These are phyloP conservation scores for Penicillium mononematosum DNA, from an alignment of 495 filamentous ascomycete genomes.

Conservation along the genomic window DNA sequence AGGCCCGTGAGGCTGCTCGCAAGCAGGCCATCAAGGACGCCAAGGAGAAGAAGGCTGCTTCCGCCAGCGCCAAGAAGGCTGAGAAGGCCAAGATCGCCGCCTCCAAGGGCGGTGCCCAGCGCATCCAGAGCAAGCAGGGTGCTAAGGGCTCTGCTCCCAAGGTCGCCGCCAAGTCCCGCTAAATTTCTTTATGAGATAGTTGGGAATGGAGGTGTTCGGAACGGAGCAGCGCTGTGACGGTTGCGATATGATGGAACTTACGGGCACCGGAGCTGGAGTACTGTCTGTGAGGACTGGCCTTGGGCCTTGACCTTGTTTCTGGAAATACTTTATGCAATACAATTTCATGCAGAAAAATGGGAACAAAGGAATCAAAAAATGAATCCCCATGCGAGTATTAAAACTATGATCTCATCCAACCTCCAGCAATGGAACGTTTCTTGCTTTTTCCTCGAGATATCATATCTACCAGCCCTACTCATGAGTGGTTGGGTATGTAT, in stretches of 20 bases:
- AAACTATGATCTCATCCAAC: conserved; percentile 4
- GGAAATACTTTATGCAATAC: conserved; percentile 32
- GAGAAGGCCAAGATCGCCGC: conserved; percentile 97
- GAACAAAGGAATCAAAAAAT: conserved; percentile 30
- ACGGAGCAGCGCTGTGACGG: conserved; percentile 22
- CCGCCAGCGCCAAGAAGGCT: conserved; percentile 90
- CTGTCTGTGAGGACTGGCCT: conserved; percentile 29
- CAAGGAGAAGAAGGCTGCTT: conserved; percentile 94
- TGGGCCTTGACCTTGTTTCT: conserved; percentile 33
- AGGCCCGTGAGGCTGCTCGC: conserved; percentile 91
- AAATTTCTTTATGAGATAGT: conserved; percentile 46
- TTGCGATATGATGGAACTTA: conserved; percentile 37
- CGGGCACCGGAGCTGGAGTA: conserved; percentile 24
- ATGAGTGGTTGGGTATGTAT: conserved; percentile 4
- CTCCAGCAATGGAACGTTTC: conserved; percentile 5
- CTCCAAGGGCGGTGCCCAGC: conserved; percentile 67
- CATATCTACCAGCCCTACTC: conserved; percentile 3
- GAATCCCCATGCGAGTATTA: conserved; percentile 21
- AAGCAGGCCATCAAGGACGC: conserved; percentile 85
- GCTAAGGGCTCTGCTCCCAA: conserved; percentile 87
- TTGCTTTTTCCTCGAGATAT: neutral
- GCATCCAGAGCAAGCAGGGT: conserved; percentile 93
- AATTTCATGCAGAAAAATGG: conserved; percentile 30
- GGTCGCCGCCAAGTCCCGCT: conserved; percentile 85
- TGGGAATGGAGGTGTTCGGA: conserved; percentile 26